Evolutionary conservation across 495 filamentous ascomycete genomes (phyloP).

Genomic region (Wilcoxina mikolae): DNA sequence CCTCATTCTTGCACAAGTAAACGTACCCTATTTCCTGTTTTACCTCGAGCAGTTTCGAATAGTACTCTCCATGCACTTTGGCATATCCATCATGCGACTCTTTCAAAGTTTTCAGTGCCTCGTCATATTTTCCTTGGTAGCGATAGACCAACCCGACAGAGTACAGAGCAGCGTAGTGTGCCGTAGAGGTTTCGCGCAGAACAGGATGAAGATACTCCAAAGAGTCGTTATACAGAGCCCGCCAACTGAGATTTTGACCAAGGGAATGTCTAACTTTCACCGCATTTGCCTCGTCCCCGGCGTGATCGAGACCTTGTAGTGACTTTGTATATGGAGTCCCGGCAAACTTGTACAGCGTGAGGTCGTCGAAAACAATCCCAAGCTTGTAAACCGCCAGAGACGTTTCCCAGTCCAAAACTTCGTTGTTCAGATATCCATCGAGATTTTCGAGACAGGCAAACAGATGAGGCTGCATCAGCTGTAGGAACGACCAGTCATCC

Average conservation of each 20-base stretch:
- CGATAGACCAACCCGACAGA: constrained; percentile 12
- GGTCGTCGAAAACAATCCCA: not conserved
- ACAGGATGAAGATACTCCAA: not conserved
- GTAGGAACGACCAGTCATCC: not conserved
- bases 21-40: constrained; percentile 1
- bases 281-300: not conserved
- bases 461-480: not conserved
- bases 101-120: constrained; percentile 11
- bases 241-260: not conserved
- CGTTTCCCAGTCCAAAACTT: not conserved
- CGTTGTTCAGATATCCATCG: not conserved
- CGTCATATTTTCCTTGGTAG: constrained; percentile 7
- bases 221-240: not conserved
- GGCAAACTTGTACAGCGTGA: not conserved
- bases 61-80: not conserved
- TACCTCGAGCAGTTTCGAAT: not conserved
- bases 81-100: constrained; percentile 1
- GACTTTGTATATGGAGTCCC: not conserved
- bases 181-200: not conserved
- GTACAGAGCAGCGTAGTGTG: not conserved
- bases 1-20: not conserved
- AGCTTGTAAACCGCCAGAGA: not conserved
- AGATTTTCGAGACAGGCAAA: not conserved
- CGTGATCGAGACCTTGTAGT: not conserved
- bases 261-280: not conserved